Percentiles rank a stretch among this genome's conserved stretches.
phyloP scores from a whole-genome alignment of 108 stramenopile genomes.

The Skeletonema tropicum region DNA sequence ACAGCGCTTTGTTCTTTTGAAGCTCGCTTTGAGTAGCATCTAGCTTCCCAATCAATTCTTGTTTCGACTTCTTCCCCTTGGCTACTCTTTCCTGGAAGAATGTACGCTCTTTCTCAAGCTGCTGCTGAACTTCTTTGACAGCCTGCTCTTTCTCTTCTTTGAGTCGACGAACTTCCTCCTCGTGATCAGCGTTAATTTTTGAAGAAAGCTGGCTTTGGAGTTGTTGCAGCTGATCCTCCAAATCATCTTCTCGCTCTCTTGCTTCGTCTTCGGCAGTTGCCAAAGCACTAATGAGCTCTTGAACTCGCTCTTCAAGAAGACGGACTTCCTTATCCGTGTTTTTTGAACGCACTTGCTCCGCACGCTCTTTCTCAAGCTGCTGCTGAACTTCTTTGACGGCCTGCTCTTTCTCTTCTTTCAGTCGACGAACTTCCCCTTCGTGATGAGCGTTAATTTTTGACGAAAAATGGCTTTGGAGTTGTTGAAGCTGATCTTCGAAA shows the following conservation, averaged over 20 bases:
- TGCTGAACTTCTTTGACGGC: background rate
- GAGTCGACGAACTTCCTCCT: background rate
- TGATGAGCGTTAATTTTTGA: background rate
- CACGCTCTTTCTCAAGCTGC: background rate
- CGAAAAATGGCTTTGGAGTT: background rate
- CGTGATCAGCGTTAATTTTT: background rate
- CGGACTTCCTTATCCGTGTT: background rate
- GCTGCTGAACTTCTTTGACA: background rate
- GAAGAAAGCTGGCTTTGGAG: slow-evolving; percentile 4
- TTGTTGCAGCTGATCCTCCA: slow-evolving; percentile 6
- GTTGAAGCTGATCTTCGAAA: slow-evolving; percentile 3
- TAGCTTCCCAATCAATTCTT: slow-evolving; percentile 4
- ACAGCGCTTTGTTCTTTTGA: slow-evolving; percentile 4
- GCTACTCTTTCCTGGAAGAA: background rate
- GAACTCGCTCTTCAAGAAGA: background rate
- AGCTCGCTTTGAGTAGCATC: background rate
- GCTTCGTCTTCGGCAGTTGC: slow-evolving; percentile 4
- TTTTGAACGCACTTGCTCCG: background rate
- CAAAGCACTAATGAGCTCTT: background rate
- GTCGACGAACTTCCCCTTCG: background rate
- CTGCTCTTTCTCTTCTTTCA: slow-evolving; percentile 1
- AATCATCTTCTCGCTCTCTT: slow-evolving; percentile 6
- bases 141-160: slow-evolving; percentile 5
- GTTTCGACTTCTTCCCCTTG: background rate
- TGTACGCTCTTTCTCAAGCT: background rate